Percentiles rank a stretch among this genome's conserved stretches.
Evolutionary conservation across 441 rosid species (phyloP).

Genomic region (Hura crepitans): DNA sequence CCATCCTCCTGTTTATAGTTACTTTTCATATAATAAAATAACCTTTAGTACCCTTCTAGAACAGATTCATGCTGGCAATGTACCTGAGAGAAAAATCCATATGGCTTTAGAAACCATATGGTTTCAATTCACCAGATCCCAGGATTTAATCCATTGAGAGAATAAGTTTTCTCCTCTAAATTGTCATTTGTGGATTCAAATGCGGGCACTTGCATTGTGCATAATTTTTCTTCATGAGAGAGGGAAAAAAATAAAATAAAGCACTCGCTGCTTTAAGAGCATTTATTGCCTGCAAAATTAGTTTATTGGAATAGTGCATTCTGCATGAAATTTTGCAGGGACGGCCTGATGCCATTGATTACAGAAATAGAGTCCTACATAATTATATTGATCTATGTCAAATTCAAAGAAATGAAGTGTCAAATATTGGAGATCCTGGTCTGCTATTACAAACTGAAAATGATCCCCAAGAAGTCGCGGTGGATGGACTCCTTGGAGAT

Average conservation of each 20-base stretch:
- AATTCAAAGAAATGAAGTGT: slow-evolving; percentile 40
- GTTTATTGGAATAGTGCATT: neutral
- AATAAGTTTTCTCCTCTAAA: no score
- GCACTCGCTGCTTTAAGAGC: neutral
- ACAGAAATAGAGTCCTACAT: slow-evolving; percentile 45
- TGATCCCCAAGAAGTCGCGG: slow-evolving; percentile 29
- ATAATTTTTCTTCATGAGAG: neutral
- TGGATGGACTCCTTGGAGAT: slow-evolving; percentile 30
- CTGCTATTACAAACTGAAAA: slow-evolving; percentile 7
- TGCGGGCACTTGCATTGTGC: neutral
- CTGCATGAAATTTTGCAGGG: slow-evolving; percentile 44
- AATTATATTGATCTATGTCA: slow-evolving; percentile 46
- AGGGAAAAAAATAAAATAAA: neutral
- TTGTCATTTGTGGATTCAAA: neutral
- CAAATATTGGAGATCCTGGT: slow-evolving; percentile 26
- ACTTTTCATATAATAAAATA: neutral
- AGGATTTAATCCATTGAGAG: no score
- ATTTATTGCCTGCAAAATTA: neutral
- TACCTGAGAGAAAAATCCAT: neutral
- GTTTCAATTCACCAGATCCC: no score
- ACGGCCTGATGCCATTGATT: slow-evolving; percentile 49
- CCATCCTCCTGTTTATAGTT: neutral
- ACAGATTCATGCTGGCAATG: neutral
- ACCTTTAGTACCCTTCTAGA: neutral
- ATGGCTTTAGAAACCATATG: no score